A percentile compares a stretch with the other conserved stretches of the same genome.
Conservation (phyloP, 2,329 filamentous ascomycete species). For the Talaromyces sp. region DNA sequence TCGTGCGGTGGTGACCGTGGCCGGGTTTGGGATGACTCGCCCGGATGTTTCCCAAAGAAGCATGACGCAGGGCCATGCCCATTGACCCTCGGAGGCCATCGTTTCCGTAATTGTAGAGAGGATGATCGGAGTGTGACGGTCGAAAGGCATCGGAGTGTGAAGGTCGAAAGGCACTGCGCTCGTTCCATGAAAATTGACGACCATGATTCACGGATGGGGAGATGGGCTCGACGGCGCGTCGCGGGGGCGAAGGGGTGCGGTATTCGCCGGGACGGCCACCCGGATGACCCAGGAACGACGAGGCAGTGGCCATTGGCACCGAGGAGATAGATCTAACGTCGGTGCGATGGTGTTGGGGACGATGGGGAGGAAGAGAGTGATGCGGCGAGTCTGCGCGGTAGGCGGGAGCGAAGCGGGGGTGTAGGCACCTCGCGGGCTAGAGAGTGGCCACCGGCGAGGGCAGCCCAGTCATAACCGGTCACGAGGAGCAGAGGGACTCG, state of each 20-base stretch:
- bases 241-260: conserved; percentile 42
- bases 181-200: conserved; percentile 23
- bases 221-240: conserved; percentile 41
- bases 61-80: conserved; percentile 5
- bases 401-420: conserved; percentile 37
- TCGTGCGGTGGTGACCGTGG: conserved; percentile 36
- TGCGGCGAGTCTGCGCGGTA: conserved; percentile 23
- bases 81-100: conserved; percentile 13
- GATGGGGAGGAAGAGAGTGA: conserved; percentile 14
- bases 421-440: conserved; percentile 33
- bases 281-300: conserved; percentile 31
- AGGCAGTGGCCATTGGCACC: conserved; percentile 31
- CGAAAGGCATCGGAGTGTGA: conserved; percentile 19
- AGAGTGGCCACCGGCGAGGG: conserved; percentile 31
- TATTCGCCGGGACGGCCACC: conserved; percentile 36
- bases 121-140: conserved; percentile 20
- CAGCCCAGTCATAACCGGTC: conserved; percentile 36
- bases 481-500: conserved; percentile 9
- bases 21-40: conserved; percentile 17
- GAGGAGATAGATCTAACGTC: conserved; percentile 10
- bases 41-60: conserved; percentile 15
- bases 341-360: conserved; percentile 12
- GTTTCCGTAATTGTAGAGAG: conserved; percentile 17
- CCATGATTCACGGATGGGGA: conserved; percentile 31
- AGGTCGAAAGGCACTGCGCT: conserved; percentile 21